Base-by-base conservation (phyloP, 371 early-diverging fungal species). In the Coemansia sp. region DNA sequence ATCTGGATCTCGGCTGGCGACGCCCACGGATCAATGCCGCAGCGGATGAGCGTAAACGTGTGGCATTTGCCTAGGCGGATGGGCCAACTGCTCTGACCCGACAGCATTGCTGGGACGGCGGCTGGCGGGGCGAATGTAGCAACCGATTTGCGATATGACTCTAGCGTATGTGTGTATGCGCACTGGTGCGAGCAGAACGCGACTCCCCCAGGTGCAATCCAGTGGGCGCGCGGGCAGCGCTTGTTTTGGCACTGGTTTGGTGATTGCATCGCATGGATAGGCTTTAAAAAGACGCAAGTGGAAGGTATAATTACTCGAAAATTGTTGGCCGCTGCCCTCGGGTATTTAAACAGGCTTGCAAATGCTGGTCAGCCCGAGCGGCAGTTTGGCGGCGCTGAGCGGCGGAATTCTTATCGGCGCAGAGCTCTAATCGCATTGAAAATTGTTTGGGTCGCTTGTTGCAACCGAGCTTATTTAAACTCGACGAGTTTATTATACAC, bases 11-110 rank as follows among this genome's bases (percentile, higher is more conserved):
- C 50, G 24, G 37, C 50, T 14, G 50, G 14, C 5, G 64, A 12
- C 2, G 64, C 57, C 64, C 64, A 63, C 37, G 64, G 64, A n/a
- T 63, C 64, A 36, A 63, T 63, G 18, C 64, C 64, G 34, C 64
- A 57, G 57, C 64, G 57, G n/a, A 63, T 56, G 1, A 63, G 64
- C 29, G 55, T 39, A n/a, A 55, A 56, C 11, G 64, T 63, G 58
- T 56, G 58, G 18, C 46, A 54, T 36, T 46, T 62, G 14, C 54
- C 46, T 29, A 36, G 16, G 3, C 11, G 32, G 16, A 43, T 32
- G 5, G 18, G 34, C 38, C 18, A 36, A 24, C 37, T 34, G 46
- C 38, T 44, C 33, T 44, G 37, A 36, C 18, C 37, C n/a, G 11
- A 29, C 16, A 12, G 34, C 11, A 34, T 29, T 29, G 36, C 29